Conservation (phyloP, 441 rosid species). For the Hura crepitans region DNA sequence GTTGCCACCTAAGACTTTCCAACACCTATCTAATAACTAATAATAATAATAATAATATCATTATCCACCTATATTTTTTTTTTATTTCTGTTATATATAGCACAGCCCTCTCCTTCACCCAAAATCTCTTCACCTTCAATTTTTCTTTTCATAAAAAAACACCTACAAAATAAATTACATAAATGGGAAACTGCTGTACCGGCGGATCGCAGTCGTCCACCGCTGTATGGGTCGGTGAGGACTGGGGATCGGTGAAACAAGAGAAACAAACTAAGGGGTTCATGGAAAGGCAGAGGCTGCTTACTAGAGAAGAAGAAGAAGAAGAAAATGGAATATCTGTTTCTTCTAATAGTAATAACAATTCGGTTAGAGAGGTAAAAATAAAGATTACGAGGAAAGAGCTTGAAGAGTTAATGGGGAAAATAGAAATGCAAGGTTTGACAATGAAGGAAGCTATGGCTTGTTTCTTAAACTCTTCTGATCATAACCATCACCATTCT, state of each 20-base stretch:
- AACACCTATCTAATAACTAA: neutral
- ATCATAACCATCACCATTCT: constrained; percentile 3
- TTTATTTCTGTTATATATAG: neutral
- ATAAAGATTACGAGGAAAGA: constrained; percentile 50
- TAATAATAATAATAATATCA: neutral
- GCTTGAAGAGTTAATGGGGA: constrained; percentile 37
- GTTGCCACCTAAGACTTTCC: neutral
- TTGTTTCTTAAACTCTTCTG: constrained; percentile 17
- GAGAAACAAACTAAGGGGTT: neutral
- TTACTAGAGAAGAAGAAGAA: neutral
- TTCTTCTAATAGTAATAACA: neutral
- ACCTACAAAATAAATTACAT: no score
- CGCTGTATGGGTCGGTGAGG: constrained; percentile 37
- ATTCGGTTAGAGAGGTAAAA: constrained; percentile 39
- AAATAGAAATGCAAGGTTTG: constrained; percentile 33
- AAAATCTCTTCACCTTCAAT: constrained; percentile 7
- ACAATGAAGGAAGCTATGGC: constrained; percentile 34
- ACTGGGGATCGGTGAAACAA: constrained; percentile 29
- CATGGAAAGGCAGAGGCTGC: constrained; percentile 25
- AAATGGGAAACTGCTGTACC: constrained; percentile 47
- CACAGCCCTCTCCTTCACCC: neutral
- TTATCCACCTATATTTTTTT: neutral
- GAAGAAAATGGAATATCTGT: neutral
- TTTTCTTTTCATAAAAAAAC: no score
- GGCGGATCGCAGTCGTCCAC: constrained; percentile 12